These are phyloP conservation scores for Asclepias syriaca DNA, from an alignment of 257 asterid genomes.

Conservation along the genomic window DNA sequence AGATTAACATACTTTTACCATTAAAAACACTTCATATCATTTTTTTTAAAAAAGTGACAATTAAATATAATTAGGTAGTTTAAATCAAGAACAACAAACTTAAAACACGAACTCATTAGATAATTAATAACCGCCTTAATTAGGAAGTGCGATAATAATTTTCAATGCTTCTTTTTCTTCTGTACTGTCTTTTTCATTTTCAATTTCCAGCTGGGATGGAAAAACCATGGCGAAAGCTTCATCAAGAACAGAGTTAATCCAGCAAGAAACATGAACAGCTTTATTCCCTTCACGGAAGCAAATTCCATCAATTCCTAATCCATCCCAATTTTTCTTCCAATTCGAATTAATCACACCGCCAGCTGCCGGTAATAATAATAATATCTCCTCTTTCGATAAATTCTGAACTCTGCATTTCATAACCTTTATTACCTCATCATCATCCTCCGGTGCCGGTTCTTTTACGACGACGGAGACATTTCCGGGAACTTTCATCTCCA, in stretches of 20 bases:
- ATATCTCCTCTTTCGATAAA: slow-evolving; percentile 21
- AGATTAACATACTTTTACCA: no score
- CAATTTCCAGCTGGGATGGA: slow-evolving; percentile 20
- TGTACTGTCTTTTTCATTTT: background rate
- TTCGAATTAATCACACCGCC: background rate
- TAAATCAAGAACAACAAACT: background rate
- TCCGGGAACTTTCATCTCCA: slow-evolving; percentile 23
- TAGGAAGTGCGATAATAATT: slow-evolving; percentile 30
- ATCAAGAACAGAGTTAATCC: slow-evolving; percentile 47
- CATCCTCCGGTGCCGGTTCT: slow-evolving; percentile 17
- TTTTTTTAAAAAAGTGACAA: no score
- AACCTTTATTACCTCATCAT: no score
- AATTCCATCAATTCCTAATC: slow-evolving; percentile 25
- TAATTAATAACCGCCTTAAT: background rate
- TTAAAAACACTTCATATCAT: no score
- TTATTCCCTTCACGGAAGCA: slow-evolving; percentile 39
- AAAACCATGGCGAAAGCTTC: slow-evolving; percentile 46
- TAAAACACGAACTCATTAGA: background rate
- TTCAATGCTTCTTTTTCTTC: slow-evolving; percentile 17
- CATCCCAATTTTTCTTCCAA: slow-evolving; percentile 27
- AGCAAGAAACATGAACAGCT: slow-evolving; percentile 39
- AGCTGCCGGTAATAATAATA: background rate
- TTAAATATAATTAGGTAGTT: no score
- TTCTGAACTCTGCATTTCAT: slow-evolving; percentile 18
- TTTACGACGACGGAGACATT: slow-evolving; percentile 29